phyloP scores from a whole-genome alignment of 1,284 basidiomycete species.

The Naganishia liquefaciens region DNA sequence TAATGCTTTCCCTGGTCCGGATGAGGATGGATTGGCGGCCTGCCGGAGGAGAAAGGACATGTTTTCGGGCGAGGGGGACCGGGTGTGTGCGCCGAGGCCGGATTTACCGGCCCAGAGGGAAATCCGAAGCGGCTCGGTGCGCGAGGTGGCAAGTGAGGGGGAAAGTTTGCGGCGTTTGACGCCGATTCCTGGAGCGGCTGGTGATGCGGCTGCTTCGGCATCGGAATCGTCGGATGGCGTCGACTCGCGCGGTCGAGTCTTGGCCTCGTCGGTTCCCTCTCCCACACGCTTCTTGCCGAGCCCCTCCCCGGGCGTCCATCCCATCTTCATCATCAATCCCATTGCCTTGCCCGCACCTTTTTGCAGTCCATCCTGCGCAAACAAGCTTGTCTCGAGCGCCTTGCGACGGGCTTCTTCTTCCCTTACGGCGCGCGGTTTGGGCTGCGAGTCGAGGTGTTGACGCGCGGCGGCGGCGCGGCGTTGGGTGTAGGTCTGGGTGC shows the following conservation, averaged over 20 bases:
- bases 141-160: background rate
- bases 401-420: constrained; percentile 45
- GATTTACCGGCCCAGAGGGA: constrained; percentile 48
- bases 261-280: background rate
- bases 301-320: constrained; percentile 53
- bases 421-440: constrained; percentile 42
- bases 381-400: constrained; percentile 46
- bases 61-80: constrained; percentile 24
- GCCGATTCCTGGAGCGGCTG: background rate
- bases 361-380: constrained; percentile 36
- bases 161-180: constrained; percentile 15
- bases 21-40: background rate
- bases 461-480: constrained; percentile 39
- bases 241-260: background rate
- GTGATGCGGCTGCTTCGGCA: constrained; percentile 3
- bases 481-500: constrained; percentile 41
- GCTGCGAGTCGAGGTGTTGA: constrained; percentile 40
- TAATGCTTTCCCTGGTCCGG: constrained; percentile 31
- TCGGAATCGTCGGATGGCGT: background rate
- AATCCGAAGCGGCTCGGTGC: constrained; percentile 49
- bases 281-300: constrained; percentile 37
- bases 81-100: constrained; percentile 29
- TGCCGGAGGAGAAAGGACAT: constrained; percentile 21
- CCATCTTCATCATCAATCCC: constrained; percentile 54
- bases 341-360: constrained; percentile 41